These are phyloP conservation scores for Hyphodiscus sp. DNA, from an alignment of 2,329 filamentous ascomycete species.

Conservation along the genomic window DNA sequence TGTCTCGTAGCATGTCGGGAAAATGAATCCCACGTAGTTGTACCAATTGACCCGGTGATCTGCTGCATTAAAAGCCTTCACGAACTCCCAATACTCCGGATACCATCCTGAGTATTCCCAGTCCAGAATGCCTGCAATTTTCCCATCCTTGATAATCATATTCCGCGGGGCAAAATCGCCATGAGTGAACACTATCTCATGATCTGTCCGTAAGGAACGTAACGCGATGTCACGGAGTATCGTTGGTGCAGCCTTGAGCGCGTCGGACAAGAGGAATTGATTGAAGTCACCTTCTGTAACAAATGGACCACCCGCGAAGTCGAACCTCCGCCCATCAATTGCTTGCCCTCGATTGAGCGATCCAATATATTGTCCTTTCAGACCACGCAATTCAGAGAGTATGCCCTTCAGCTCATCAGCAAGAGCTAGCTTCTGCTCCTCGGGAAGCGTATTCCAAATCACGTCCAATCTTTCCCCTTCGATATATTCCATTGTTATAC, in stretches of 20 bases:
- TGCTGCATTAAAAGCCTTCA: neutral
- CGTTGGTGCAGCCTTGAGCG: too few relatives aligned
- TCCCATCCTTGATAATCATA: slow-evolving; percentile 2
- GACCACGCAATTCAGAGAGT: slow-evolving; percentile 8
- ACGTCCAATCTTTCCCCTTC: slow-evolving; percentile 9
- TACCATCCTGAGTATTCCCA: slow-evolving; percentile 9
- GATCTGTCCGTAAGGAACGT: neutral
- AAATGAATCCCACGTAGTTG: slow-evolving; percentile 3
- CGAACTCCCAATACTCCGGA: slow-evolving; percentile 9
- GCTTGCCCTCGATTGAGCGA: slow-evolving; percentile 6
- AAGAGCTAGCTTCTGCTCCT: slow-evolving; percentile 6
- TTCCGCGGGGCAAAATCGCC: slow-evolving; percentile 5
- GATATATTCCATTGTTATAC: slow-evolving; percentile 13
- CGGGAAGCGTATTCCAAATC: slow-evolving; percentile 6
- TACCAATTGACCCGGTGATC: slow-evolving; percentile 4
- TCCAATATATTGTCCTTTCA: slow-evolving; percentile 8
- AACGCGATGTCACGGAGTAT: too few relatives aligned
- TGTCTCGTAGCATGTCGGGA: slow-evolving; percentile 2
- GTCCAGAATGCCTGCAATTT: slow-evolving; percentile 1
- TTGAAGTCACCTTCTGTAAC: slow-evolving; percentile 11
- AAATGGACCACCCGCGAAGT: slow-evolving; percentile 8
- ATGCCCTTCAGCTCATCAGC: slow-evolving; percentile 8
- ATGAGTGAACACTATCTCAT: slow-evolving; percentile 4
- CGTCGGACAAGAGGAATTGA: slow-evolving; percentile 3
- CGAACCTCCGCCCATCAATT: slow-evolving; percentile 7